These are phyloP conservation scores for Ceratobasidium sp. DNA, from an alignment of 1,284 basidiomycete genomes.

Conservation along the genomic window DNA sequence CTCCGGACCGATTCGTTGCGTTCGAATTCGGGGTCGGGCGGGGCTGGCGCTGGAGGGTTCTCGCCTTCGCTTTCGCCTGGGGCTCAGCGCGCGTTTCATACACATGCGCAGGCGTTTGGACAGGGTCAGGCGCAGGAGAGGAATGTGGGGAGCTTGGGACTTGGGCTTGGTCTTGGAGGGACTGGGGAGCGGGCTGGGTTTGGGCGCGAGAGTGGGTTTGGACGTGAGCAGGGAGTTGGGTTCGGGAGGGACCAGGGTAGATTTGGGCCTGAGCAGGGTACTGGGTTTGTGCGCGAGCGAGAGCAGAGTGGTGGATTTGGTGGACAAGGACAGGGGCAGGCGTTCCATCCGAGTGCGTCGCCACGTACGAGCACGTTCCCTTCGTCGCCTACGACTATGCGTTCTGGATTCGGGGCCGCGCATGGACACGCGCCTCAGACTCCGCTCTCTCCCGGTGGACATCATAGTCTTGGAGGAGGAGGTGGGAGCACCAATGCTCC, in stretches of 20 bases:
- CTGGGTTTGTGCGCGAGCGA: neutral
- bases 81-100: slow-evolving; percentile 23
- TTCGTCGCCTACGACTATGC: slow-evolving; percentile 55
- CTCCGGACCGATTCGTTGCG: slow-evolving; percentile 35
- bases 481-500: neutral
- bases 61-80: slow-evolving; percentile 37
- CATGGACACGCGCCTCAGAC: slow-evolving; percentile 8
- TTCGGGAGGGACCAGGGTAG: neutral
- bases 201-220: slow-evolving; percentile 8
- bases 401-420: slow-evolving; percentile 15
- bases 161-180: slow-evolving; percentile 8
- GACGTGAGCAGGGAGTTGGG: slow-evolving; percentile 4
- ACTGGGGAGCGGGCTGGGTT: slow-evolving; percentile 21
- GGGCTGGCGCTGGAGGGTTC: slow-evolving; percentile 3
- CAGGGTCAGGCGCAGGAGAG: neutral
- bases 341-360: slow-evolving; percentile 43
- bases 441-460: slow-evolving; percentile 56
- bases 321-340: neutral
- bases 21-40: slow-evolving; percentile 6
- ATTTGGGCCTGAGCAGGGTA: slow-evolving; percentile 11
- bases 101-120: slow-evolving; percentile 1
- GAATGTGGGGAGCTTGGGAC: neutral
- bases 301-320: slow-evolving; percentile 3
- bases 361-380: slow-evolving; percentile 48
- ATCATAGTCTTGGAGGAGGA: slow-evolving; percentile 1